These are phyloP conservation scores for Geotrichum candidum DNA, from an alignment of 1,139 yeast genomes.

Conservation along the genomic window DNA sequence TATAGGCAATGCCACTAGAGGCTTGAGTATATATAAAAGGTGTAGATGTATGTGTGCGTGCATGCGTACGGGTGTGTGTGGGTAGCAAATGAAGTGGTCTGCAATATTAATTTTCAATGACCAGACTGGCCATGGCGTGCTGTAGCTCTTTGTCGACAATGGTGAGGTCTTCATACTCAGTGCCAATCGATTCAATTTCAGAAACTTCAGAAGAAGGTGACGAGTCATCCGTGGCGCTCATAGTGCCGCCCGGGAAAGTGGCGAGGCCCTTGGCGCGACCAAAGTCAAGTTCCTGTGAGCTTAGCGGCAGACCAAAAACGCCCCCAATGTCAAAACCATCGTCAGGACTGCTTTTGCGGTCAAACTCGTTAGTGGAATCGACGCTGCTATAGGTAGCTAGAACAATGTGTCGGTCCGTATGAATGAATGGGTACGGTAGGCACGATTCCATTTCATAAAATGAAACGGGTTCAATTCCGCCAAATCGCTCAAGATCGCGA, in stretches of 20 bases:
- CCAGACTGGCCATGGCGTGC: conserved; percentile 31
- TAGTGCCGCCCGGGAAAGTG: conserved; percentile 18
- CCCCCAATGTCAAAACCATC: conserved; percentile 3
- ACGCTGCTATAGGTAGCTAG: conserved; percentile 24
- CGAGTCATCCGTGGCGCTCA: background rate
- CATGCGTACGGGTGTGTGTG: background rate
- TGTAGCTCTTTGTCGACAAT: conserved; percentile 23
- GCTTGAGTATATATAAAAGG: background rate
- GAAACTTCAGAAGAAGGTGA: background rate
- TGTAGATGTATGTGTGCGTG: no score
- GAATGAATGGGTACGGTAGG: conserved; percentile 47
- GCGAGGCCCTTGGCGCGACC: conserved; percentile 27
- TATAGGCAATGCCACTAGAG: background rate
- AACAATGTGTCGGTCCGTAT: conserved; percentile 37
- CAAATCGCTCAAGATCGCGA: background rate
- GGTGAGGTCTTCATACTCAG: background rate
- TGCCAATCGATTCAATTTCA: background rate
- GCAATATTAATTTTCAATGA: conserved; percentile 12
- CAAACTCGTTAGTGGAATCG: conserved; percentile 14
- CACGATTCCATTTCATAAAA: conserved; percentile 65
- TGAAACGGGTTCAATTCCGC: conserved; percentile 43
- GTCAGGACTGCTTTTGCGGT: background rate
- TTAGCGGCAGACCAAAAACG: conserved; percentile 23
- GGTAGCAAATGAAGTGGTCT: background rate
- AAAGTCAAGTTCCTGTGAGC: conserved; percentile 24